phyloP scores from a whole-genome alignment of 106 monocot genomes.

The Gastrodia elata region DNA sequence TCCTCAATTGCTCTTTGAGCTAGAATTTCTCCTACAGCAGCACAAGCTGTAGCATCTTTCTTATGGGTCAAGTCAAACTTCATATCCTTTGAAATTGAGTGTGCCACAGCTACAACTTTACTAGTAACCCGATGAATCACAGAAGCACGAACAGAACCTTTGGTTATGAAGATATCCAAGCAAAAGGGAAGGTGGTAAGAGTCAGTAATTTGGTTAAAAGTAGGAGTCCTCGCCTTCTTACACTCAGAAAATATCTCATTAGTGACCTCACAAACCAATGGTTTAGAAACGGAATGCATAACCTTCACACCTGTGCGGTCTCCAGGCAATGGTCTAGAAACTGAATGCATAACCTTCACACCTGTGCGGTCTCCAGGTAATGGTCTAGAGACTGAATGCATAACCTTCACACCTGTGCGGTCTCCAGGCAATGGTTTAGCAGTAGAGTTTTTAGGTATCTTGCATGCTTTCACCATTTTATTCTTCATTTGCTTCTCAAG shows the following conservation, averaged over 20 bases:
- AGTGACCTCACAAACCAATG: background rate
- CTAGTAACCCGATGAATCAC: conserved; percentile 59
- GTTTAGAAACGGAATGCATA: background rate
- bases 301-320: background rate
- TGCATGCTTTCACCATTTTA: conserved; percentile 19
- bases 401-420: background rate
- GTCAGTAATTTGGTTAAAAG: conserved; percentile 65
- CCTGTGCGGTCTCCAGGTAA: background rate
- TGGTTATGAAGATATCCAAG: conserved; percentile 60
- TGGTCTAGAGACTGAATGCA: background rate
- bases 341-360: background rate
- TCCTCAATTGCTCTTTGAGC: conserved; percentile 69
- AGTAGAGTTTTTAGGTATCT: conserved; percentile 13
- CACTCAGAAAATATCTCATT: background rate
- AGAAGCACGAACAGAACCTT: conserved; percentile 79
- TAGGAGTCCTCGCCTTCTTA: conserved; percentile 45
- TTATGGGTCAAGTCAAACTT: conserved; percentile 62
- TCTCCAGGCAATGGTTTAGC: background rate
- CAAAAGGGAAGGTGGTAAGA: conserved; percentile 82
- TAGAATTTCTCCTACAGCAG: conserved; percentile 48
- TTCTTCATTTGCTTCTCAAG: conserved; percentile 8
- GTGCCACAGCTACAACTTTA: conserved; percentile 74
- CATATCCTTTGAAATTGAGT: conserved; percentile 92
- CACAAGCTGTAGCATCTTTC: conserved; percentile 53
- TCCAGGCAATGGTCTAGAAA: background rate